Conservation (phyloP, 352 stramenopile genomes). For the Phytopythium oedochilum region DNA sequence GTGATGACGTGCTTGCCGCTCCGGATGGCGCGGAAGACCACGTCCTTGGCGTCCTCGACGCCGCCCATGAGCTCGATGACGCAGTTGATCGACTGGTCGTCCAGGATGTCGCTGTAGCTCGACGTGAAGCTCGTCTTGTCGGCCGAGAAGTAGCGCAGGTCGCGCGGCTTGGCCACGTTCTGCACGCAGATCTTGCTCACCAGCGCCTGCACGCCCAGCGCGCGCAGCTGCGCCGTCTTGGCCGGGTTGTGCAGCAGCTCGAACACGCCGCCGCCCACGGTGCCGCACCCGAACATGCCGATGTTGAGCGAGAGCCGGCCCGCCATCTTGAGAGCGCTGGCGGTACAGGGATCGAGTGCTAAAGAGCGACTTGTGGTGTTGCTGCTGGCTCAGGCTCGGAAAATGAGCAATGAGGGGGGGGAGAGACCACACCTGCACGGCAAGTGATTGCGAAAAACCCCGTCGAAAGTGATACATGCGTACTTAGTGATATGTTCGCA, state of each 20-base stretch:
- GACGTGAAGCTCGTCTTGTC: slow-evolving; percentile 51
- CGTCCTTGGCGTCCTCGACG: slow-evolving; percentile 91
- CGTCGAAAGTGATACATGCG: not conserved
- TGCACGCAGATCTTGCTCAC: slow-evolving; percentile 88
- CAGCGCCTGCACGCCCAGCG: slow-evolving; percentile 64
- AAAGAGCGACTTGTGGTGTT: not conserved
- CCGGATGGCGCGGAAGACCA: slow-evolving; percentile 89
- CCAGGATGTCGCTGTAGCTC: slow-evolving; percentile 83
- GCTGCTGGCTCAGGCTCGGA: not conserved
- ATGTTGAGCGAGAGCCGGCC: slow-evolving; percentile 49
- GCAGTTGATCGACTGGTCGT: slow-evolving; percentile 93
- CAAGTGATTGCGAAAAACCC: slow-evolving; percentile 5
- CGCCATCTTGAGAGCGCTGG: not conserved
- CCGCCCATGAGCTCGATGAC: slow-evolving; percentile 96
- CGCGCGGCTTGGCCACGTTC: slow-evolving; percentile 67
- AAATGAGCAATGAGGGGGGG: not conserved
- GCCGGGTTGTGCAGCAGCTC: slow-evolving; percentile 74
- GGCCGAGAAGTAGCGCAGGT: slow-evolving; percentile 51
- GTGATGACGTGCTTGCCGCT: slow-evolving; percentile 95
- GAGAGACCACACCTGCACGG: too few species aligned
- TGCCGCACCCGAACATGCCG: slow-evolving; percentile 87
- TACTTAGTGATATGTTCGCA: not conserved
- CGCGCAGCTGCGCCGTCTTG: slow-evolving; percentile 44
- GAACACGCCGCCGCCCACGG: slow-evolving; percentile 85
- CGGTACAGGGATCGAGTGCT: not conserved